phyloP scores from a whole-genome alignment of 2,329 filamentous ascomycete genomes.

The Arthroderma uncinatum region DNA sequence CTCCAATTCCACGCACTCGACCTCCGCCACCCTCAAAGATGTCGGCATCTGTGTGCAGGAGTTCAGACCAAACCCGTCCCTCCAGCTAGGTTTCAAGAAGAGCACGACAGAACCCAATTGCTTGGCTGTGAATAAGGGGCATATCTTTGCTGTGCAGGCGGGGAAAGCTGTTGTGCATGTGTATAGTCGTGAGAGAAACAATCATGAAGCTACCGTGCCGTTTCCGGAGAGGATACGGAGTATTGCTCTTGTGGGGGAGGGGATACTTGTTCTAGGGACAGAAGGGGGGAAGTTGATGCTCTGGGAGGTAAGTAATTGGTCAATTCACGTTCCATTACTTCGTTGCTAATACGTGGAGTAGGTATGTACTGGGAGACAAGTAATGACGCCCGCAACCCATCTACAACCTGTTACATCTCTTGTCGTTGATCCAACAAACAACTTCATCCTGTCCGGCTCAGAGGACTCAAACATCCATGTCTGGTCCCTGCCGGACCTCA shows the following conservation, averaged over 20 bases:
- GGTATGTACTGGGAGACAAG: conserved; percentile 36
- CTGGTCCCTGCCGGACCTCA: conserved; percentile 69
- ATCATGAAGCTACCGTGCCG: conserved; percentile 77
- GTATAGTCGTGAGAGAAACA: conserved; percentile 71
- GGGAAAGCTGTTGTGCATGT: conserved; percentile 90
- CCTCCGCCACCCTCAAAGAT: conserved; percentile 53
- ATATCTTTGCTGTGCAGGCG: conserved; percentile 82
- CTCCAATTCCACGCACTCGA: conserved; percentile 21
- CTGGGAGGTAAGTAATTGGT: conserved; percentile 65
- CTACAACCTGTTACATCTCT: conserved; percentile 56
- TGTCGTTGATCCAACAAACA: conserved; percentile 53
- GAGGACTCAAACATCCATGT: conserved; percentile 79
- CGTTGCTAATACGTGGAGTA: conserved; percentile 15
- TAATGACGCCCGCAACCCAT: conserved; percentile 34
- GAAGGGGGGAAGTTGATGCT: conserved; percentile 74
- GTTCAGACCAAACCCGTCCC: conserved; percentile 63
- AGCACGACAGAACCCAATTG: conserved; percentile 70
- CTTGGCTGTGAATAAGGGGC: conserved; percentile 65
- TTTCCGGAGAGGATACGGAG: conserved; percentile 80
- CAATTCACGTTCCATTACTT: background rate
- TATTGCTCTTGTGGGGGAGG: conserved; percentile 52
- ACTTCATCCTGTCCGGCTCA: conserved; percentile 38
- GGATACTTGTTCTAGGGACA: conserved; percentile 66
- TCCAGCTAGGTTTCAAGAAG: conserved; percentile 79
- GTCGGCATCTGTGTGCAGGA: conserved; percentile 79